Evolutionary conservation across 352 stramenopile species (phyloP), one percentile per base, ranked within the genome.

Genomic region (Phytophthora rubi): DNA sequence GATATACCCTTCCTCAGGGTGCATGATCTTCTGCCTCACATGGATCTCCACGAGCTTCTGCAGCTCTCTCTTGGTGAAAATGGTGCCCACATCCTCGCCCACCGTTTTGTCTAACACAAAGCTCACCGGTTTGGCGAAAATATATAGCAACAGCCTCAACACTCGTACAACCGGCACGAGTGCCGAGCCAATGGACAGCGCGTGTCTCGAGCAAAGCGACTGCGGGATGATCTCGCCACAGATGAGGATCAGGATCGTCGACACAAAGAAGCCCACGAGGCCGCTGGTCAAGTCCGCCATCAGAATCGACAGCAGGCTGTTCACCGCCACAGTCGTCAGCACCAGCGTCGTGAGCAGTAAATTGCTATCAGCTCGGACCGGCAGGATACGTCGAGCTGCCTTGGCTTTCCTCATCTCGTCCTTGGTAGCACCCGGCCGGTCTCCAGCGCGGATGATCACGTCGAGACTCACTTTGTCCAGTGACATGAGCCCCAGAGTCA

Each of bases 261-360:
- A 99, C 2, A 91, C 71, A n/a, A 99, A 58, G 58, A 99, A 99
- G 28, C 97, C 97, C 37, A 95, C 68, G 28, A 96, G 57, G 0
- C 91, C 91, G 60, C 78, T 92, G 8, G 89, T 92, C 57, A 98
- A 82, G 49, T 98, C 92, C 7, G 95, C 96, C 81, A 99, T 93
- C 2, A 99, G 80, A 81, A 99, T 99, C 4, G 97, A 99, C 4
- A 99, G 77, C 45, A 99, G 47, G 39, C 96, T 95, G 76, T 99
- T 99, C 9, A 99, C 97, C 2, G 88, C 88, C 2, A 99, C 96
- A 70, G 99, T 99, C 54, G 97, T 97, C 10, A 99, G 74, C 15
- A 99, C 83, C 37, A 99, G 82, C 16, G 98, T 99, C 73, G 97
- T 99, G 35, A 99, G 89, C 47, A 99, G 82, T 21, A 98, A 80